phyloP scores from a whole-genome alignment of 495 filamentous ascomycete genomes.

The Xylaria grammica region DNA sequence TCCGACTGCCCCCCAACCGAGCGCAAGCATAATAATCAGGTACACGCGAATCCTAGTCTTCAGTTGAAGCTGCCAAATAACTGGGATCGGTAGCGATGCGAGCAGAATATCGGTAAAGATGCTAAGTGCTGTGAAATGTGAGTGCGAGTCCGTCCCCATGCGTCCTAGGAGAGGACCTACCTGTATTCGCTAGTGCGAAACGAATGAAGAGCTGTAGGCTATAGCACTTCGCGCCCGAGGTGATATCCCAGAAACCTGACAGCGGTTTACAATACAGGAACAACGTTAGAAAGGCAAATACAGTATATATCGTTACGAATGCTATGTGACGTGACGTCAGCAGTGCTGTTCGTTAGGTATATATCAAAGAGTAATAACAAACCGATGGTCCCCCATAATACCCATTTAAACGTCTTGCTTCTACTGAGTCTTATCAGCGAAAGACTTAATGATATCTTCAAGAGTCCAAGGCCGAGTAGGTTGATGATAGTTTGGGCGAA shows the following conservation, averaged over 20 bases:
- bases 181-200: constrained; percentile 46
- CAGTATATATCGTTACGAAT: constrained; percentile 41
- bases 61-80: constrained; percentile 52
- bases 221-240: constrained; percentile 36
- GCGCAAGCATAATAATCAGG: constrained; percentile 48
- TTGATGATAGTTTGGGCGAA: constrained; percentile 48
- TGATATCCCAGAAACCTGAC: constrained; percentile 40
- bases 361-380: constrained; percentile 28
- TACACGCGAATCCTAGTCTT: constrained; percentile 45
- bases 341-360: too few species aligned
- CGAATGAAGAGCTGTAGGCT: constrained; percentile 36
- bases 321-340: constrained; percentile 28
- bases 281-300: constrained; percentile 42
- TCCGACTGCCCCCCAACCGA: constrained; percentile 46
- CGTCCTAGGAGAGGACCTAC: constrained; percentile 25
- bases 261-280: constrained; percentile 44
- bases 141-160: neutral
- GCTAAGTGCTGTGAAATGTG: constrained; percentile 39
- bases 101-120: constrained; percentile 55
- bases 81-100: constrained; percentile 49
- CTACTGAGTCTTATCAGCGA: constrained; percentile 36
- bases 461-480: constrained; percentile 47
- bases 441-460: constrained; percentile 53
- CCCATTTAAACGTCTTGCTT: constrained; percentile 33
- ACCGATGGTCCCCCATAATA: constrained; percentile 35